Conservation (phyloP, 805 yeast genomes). For the Yarrowia bubula region DNA sequence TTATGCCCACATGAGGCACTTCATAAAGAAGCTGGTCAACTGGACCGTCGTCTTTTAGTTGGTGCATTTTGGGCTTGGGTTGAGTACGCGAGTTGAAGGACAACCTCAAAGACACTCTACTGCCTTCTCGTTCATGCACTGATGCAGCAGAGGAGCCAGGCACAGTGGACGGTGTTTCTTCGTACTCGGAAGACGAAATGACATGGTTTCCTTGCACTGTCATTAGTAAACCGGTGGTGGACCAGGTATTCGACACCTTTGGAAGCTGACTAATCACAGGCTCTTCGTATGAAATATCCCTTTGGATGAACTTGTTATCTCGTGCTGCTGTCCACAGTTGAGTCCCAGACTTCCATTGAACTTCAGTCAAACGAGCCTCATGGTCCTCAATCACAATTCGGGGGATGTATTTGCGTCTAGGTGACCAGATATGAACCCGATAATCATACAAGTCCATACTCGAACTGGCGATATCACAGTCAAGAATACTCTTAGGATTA, state of each 20-base stretch:
- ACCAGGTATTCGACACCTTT: slow-evolving; percentile 58
- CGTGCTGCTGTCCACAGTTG: slow-evolving; percentile 53
- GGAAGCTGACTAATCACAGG: slow-evolving; percentile 52
- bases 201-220: slow-evolving; percentile 46
- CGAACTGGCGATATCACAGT: slow-evolving; percentile 59
- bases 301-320: slow-evolving; percentile 50
- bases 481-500: slow-evolving; percentile 24
- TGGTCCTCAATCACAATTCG: slow-evolving; percentile 52
- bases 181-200: background rate
- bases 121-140: slow-evolving; percentile 27
- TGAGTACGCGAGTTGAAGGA: background rate
- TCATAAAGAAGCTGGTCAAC: slow-evolving; percentile 9
- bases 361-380: slow-evolving; percentile 25
- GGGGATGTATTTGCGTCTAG: slow-evolving; percentile 72
- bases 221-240: slow-evolving; percentile 52
- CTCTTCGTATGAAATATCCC: slow-evolving; percentile 48
- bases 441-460: slow-evolving; percentile 64
- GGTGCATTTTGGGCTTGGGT: background rate
- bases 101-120: background rate
- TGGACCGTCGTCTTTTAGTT: background rate
- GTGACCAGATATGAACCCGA: slow-evolving; percentile 65
- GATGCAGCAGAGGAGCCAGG: slow-evolving; percentile 3
- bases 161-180: background rate
- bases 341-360: slow-evolving; percentile 36
- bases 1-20: slow-evolving; percentile 15